A percentile compares a stretch with the other conserved stretches of the same genome.
phyloP scores from a whole-genome alignment of 331 rosid species.

The Stylosanthes scabra region DNA sequence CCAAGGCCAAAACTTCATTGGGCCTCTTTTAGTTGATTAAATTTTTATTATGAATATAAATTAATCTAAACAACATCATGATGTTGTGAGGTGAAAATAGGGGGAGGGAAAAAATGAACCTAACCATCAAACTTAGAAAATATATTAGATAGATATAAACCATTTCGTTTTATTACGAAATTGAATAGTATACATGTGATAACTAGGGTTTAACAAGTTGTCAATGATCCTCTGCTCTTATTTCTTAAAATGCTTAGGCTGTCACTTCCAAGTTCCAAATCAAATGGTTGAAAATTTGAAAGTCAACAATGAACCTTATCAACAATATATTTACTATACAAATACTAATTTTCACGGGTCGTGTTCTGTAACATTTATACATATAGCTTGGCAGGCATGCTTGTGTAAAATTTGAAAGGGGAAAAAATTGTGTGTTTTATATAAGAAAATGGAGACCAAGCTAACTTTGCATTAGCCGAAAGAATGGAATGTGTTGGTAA shows the following conservation, averaged over 20 bases:
- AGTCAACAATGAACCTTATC: not conserved
- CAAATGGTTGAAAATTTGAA: not conserved
- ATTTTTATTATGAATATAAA: too few species aligned
- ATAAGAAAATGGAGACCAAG: not conserved
- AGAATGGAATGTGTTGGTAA: constrained; percentile 38
- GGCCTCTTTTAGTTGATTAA: too few species aligned
- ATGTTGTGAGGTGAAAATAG: too few species aligned
- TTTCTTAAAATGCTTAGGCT: not conserved
- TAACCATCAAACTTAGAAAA: not conserved
- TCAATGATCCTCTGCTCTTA: not conserved
- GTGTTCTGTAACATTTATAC: constrained; percentile 11
- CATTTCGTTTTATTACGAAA: too few species aligned
- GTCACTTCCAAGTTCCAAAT: not conserved
- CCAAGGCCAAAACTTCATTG: too few species aligned
- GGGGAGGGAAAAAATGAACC: too few species aligned
- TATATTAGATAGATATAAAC: not conserved
- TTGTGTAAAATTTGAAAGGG: not conserved
- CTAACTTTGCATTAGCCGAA: constrained; percentile 28
- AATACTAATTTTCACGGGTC: not conserved
- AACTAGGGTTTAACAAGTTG: too few species aligned
- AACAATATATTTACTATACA: not conserved
- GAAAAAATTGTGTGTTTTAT: not conserved
- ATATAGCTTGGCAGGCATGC: constrained; percentile 26
- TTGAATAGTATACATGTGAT: not conserved
- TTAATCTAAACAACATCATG: too few species aligned